A percentile compares a stretch with the other conserved stretches of the same genome.
Conservation (phyloP, 805 yeast genomes). For the Candida namnaoensis region DNA sequence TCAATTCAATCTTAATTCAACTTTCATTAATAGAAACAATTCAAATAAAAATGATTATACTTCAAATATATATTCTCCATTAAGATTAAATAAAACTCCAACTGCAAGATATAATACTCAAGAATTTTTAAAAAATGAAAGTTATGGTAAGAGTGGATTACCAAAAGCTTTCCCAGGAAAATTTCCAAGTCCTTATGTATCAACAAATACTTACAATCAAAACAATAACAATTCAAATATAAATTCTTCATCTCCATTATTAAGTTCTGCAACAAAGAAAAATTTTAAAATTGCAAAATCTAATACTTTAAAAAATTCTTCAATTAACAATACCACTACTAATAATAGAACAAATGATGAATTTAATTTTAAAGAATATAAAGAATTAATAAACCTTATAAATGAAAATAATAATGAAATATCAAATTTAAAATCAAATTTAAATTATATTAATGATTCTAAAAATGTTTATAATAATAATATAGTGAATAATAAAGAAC, state of each 20-base stretch:
- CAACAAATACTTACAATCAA: neutral
- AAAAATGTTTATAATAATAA: neutral
- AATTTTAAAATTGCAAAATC: constrained; percentile 11
- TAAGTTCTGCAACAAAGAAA: constrained; percentile 10
- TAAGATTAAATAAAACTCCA: neutral
- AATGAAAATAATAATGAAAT: too few species aligned
- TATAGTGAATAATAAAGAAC: constrained; percentile 4
- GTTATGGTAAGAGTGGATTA: constrained; percentile 4
- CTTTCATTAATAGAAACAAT: too few species aligned
- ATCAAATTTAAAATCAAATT: too few species aligned
- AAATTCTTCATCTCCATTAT: constrained; percentile 1
- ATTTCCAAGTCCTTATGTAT: constrained; percentile 13
- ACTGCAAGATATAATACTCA: neutral
- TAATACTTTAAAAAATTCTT: constrained; percentile 6
- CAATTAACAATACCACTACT: too few species aligned
- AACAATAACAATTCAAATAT: neutral
- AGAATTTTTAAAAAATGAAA: neutral
- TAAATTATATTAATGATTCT: too few species aligned
- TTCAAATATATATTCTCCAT: neutral
- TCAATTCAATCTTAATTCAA: too few species aligned
- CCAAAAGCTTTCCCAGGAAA: constrained; percentile 17
- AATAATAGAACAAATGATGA: too few species aligned
- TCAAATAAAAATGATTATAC: neutral
- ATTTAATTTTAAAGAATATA: too few species aligned
- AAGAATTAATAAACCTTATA: too few species aligned